Percentiles rank a stretch among this genome's conserved stretches.
Evolutionary conservation across 2,329 filamentous ascomycete genomes (phyloP).

Genomic region (Aspergillus ustus): DNA sequence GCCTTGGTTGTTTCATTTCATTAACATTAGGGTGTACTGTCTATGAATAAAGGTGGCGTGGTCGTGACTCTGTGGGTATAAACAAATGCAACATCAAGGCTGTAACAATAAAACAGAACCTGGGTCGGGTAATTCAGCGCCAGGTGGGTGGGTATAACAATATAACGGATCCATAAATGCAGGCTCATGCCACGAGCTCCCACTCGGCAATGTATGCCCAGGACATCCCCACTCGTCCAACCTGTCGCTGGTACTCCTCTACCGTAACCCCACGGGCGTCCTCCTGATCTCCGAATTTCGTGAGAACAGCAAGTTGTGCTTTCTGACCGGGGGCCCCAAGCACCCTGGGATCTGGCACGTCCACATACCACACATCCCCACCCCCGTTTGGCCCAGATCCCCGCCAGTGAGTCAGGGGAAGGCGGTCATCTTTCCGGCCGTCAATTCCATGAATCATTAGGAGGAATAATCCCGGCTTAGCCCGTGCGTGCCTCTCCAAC

Average conservation of each 20-base stretch:
- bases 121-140: neutral
- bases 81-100: constrained; percentile 2
- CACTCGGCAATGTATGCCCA: constrained; percentile 60
- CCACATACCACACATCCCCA: constrained; percentile 79
- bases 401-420: constrained; percentile 65
- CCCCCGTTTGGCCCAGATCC: constrained; percentile 59
- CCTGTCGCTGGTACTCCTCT: constrained; percentile 53
- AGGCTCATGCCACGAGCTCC: constrained; percentile 51
- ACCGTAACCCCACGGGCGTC: constrained; percentile 59
- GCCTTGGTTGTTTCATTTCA: neutral
- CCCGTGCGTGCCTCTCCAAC: constrained; percentile 65
- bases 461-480: constrained; percentile 67
- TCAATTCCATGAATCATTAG: constrained; percentile 69
- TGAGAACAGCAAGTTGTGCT: constrained; percentile 68
- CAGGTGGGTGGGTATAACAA: neutral
- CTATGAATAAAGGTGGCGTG: neutral
- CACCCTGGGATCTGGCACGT: constrained; percentile 65
- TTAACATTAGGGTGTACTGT: neutral
- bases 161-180: neutral
- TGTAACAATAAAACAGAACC: neutral
- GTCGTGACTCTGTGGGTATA: neutral
- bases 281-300: constrained; percentile 52
- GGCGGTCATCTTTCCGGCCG: constrained; percentile 68
- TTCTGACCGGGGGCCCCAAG: constrained; percentile 72
- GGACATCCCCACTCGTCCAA: constrained; percentile 52